A percentile compares a stretch with the other conserved stretches of the same genome.
phyloP scores from a whole-genome alignment of 371 early-diverging fungal species.

The Thermomucor indicae-seudaticae region DNA sequence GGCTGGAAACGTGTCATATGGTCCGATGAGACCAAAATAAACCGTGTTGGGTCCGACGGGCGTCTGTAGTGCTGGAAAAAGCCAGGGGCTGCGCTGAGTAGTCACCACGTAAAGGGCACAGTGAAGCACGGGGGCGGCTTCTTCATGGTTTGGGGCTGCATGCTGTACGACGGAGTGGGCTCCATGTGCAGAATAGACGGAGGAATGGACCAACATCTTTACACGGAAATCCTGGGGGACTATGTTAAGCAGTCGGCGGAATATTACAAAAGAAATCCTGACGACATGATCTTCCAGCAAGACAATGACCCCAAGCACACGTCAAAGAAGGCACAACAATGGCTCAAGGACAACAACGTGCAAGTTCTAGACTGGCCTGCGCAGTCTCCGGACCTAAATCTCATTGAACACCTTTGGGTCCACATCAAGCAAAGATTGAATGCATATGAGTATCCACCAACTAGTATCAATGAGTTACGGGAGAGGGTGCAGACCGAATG shows the following conservation, averaged over 20 bases:
- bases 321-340: slow-evolving; percentile 12
- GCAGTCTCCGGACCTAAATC: slow-evolving; percentile 30
- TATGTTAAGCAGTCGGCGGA: slow-evolving; percentile 3
- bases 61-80: slow-evolving; percentile 4
- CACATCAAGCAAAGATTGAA: too few relatives aligned
- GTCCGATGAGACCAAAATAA: slow-evolving; percentile 24
- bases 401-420: too few relatives aligned
- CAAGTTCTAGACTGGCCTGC: slow-evolving; percentile 24
- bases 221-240: slow-evolving; percentile 15
- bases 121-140: slow-evolving; percentile 7
- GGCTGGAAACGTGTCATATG: slow-evolving; percentile 19
- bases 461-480: too few relatives aligned
- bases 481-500: too few relatives aligned
- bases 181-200: slow-evolving; percentile 11
- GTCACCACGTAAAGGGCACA: neutral
- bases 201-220: slow-evolving; percentile 17
- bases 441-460: too few relatives aligned
- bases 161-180: slow-evolving; percentile 1
- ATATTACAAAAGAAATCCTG: slow-evolving; percentile 7
- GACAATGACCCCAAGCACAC: slow-evolving; percentile 27
- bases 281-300: slow-evolving; percentile 23
- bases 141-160: slow-evolving; percentile 10
- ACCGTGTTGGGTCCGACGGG: slow-evolving; percentile 16
- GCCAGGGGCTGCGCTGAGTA: too few relatives aligned
- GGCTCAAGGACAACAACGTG: slow-evolving; percentile 4